phyloP scores from a whole-genome alignment of 148 eudicot genomes.

The Fagopyrum homotropicum region DNA sequence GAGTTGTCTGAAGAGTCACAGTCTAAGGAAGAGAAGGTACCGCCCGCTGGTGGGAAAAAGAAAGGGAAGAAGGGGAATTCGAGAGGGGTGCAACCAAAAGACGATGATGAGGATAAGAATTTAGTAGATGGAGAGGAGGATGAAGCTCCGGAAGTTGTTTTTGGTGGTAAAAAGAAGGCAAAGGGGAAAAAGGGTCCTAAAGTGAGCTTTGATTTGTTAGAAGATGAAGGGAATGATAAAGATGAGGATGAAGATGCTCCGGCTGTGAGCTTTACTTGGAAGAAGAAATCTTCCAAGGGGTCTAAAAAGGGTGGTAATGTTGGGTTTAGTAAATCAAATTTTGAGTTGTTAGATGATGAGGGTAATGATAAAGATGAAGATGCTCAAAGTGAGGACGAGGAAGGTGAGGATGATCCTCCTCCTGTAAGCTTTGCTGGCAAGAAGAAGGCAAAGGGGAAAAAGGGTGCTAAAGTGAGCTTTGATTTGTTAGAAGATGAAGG shows the following conservation, averaged over 20 bases:
- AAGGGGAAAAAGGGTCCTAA: conserved; percentile 45
- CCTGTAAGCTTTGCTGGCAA: conserved; percentile 40
- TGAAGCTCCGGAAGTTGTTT: conserved; percentile 20
- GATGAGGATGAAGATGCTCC: conserved; percentile 30
- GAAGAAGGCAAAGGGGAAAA: conserved; percentile 56
- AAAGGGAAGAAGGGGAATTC: conserved; percentile 61
- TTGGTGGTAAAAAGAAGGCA: conserved; percentile 56
- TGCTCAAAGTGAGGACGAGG: conserved; percentile 19
- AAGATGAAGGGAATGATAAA: conserved; percentile 37
- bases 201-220: conserved; percentile 46
- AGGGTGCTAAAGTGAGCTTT: conserved; percentile 35
- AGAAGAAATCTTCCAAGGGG: conserved; percentile 22
- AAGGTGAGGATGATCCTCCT: conserved; percentile 31
- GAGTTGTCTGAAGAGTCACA: conserved; percentile 42
- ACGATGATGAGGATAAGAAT: conserved; percentile 33
- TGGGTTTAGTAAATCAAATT: conserved; percentile 27
- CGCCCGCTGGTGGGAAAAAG: conserved; percentile 34
- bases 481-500: conserved; percentile 41
- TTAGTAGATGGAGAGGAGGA: conserved; percentile 30
- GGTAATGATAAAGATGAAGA: conserved; percentile 32
- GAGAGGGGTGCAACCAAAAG: conserved; percentile 34
- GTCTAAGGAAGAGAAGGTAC: conserved; percentile 38
- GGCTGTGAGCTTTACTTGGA: conserved; percentile 20
- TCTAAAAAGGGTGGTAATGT: conserved; percentile 17
- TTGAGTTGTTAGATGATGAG: conserved; percentile 53